These are phyloP conservation scores for Clausena lansium DNA, from an alignment of 345 rosid genomes.

Conservation along the genomic window DNA sequence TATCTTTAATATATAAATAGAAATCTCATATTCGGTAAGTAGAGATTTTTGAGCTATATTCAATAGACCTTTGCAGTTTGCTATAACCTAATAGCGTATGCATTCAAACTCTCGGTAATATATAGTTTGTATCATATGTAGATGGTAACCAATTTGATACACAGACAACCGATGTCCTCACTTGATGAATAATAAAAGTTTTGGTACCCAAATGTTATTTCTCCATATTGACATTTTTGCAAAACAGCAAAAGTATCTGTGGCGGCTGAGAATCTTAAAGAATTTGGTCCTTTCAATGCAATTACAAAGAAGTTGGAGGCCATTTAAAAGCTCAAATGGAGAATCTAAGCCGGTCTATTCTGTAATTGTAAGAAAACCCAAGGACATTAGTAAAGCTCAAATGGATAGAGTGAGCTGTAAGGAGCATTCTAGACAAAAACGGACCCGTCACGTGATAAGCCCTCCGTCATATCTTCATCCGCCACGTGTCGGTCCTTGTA, in stretches of 20 bases:
- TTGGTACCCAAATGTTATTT: neutral
- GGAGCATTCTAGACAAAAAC: conserved; percentile 17
- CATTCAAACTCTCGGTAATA: too few species aligned
- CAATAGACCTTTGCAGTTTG: too few species aligned
- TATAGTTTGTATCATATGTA: too few species aligned
- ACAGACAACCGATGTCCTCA: too few species aligned
- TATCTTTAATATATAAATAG: too few species aligned
- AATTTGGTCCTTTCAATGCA: too few species aligned
- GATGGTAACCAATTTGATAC: too few species aligned
- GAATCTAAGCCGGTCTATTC: neutral
- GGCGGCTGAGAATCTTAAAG: neutral
- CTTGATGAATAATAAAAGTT: too few species aligned
- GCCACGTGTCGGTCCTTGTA: conserved; percentile 23
- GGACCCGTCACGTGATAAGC: neutral
- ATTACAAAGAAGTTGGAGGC: neutral
- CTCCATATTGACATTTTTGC: neutral
- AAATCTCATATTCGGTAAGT: too few species aligned
- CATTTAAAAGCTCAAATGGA: neutral
- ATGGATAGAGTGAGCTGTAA: conserved; percentile 13
- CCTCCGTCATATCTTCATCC: neutral
- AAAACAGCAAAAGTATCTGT: neutral
- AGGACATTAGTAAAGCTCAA: neutral
- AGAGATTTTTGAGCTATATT: too few species aligned
- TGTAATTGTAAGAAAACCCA: neutral
- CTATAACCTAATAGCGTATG: too few species aligned